Evolutionary conservation across 305 asterid genomes (phyloP), one percentile per base, ranked within the genome.

Genomic region (Fraxinus velutina): DNA sequence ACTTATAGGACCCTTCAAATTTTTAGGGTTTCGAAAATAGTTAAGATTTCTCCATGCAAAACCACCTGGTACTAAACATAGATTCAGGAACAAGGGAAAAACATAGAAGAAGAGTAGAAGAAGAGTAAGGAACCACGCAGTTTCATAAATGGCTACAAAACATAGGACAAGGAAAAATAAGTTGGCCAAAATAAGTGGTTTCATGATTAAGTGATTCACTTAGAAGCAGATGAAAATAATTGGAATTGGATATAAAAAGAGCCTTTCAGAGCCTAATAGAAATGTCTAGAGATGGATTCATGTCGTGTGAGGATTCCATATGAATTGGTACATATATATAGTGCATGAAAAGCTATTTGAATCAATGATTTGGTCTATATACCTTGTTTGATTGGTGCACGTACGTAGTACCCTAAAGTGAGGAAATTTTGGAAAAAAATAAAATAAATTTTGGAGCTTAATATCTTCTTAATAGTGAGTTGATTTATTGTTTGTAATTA

Each of bases 21-120:
- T 83, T 83, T 76, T 81, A 81, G 85, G 86, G 83, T 81, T 86
- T 86, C 83, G 86, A 64, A 24, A 2, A 50, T 70, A 12, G 33
- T 73, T 29, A 60, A 75, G 17, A 42, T 86, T 87, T 83, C 81
- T 86, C 93, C 96, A 92, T 81, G 93, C 93, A 81, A 88, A 87
- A 10, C 93, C 93, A 73, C 93, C 89, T 0, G 86, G 90, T 19
- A 76, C 68, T 10, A 52, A 33, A 42, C 84, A 85, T 42, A 79
- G 66, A 83, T 66, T 85, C 37, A 84, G 33, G 78, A 86, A 39
- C 57, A 83, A 64, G 57, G 84, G 19, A 19, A 62, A 72, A 42
- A 86, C 24, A 71, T 73, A 84, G 57, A 77, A 78, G 33, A 81
- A 36, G 21, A 87, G 83, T 6, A 82, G 80, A 4, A 81, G 12